These are phyloP conservation scores for Vitis hybrid DNA, from an alignment of 177 flowering plant species.

Conservation along the genomic window DNA sequence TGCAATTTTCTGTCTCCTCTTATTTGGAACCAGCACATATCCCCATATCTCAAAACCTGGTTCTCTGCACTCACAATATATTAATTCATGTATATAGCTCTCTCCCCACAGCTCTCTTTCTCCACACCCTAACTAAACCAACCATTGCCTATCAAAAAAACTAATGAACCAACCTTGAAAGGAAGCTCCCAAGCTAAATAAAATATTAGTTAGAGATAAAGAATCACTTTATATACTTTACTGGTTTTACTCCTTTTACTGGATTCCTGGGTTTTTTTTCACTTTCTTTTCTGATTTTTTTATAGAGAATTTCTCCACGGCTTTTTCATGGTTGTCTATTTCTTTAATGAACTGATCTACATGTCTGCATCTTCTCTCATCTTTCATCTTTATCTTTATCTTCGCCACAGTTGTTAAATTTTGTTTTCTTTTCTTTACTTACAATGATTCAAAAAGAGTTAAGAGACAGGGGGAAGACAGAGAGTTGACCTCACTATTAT, in stretches of 20 bases:
- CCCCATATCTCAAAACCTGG: slow-evolving; percentile 34
- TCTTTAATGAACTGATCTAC: background rate
- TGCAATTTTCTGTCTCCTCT: slow-evolving; percentile 7
- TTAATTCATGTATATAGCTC: background rate
- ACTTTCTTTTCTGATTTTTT: background rate
- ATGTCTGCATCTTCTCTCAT: background rate
- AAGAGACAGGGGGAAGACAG: background rate
- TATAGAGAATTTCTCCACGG: background rate
- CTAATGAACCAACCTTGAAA: background rate
- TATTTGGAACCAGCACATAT: slow-evolving; percentile 23
- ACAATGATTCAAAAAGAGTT: background rate
- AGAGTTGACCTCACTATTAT: slow-evolving; percentile 11
- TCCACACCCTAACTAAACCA: background rate
- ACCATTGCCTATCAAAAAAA: too few relatives aligned
- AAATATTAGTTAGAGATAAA: slow-evolving; percentile 8
- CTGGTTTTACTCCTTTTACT: slow-evolving; percentile 31
- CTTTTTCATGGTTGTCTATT: slow-evolving; percentile 7
- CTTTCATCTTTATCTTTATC: background rate
- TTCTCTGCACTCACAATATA: slow-evolving; percentile 25
- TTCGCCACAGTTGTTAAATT: too few relatives aligned
- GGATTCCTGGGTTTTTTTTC: slow-evolving; percentile 39
- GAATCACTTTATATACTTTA: slow-evolving; percentile 20
- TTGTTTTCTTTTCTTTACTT: background rate
- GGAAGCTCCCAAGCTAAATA: background rate
- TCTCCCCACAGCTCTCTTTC: background rate